These are phyloP conservation scores for Serendipita sp. DNA, from an alignment of 768 basidiomycete genomes.

Conservation along the genomic window DNA sequence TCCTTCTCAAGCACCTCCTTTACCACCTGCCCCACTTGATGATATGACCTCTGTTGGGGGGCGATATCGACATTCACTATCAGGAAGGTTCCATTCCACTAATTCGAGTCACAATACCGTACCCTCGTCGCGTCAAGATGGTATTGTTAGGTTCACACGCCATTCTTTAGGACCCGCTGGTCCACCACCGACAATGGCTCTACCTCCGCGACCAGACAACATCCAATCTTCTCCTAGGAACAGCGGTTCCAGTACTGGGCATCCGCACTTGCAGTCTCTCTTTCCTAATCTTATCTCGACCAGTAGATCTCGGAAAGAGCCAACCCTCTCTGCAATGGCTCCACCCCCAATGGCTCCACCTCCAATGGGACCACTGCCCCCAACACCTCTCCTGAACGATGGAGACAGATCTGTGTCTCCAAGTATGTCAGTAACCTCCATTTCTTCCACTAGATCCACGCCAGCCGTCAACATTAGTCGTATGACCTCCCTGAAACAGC, in stretches of 20 bases:
- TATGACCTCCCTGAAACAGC: slow-evolving; percentile 35
- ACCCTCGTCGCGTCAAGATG: background rate
- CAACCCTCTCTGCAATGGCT: slow-evolving; percentile 2
- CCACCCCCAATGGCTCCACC: slow-evolving; percentile 24
- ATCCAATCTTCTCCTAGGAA: slow-evolving; percentile 16
- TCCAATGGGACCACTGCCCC: slow-evolving; percentile 26
- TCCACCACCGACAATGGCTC: slow-evolving; percentile 38
- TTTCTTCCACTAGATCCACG: slow-evolving; percentile 16
- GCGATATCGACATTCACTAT: background rate
- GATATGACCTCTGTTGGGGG: background rate
- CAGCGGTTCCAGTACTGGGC: slow-evolving; percentile 23
- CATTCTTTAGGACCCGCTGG: slow-evolving; percentile 46
- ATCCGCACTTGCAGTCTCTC: slow-evolving; percentile 15
- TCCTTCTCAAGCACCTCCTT: slow-evolving; percentile 52
- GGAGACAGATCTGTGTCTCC: background rate
- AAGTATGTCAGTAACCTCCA: background rate
- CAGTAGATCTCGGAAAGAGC: slow-evolving; percentile 16
- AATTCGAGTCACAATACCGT: background rate
- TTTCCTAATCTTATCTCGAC: slow-evolving; percentile 33
- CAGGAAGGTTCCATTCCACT: background rate
- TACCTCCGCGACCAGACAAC: slow-evolving; percentile 45
- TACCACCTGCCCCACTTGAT: slow-evolving; percentile 30
- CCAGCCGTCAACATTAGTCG: background rate
- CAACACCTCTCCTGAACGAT: slow-evolving; percentile 8
- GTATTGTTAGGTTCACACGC: slow-evolving; percentile 34